These are phyloP conservation scores for Boletus pseudo-olivaceus DNA, from an alignment of 768 basidiomycete species.

Conservation along the genomic window DNA sequence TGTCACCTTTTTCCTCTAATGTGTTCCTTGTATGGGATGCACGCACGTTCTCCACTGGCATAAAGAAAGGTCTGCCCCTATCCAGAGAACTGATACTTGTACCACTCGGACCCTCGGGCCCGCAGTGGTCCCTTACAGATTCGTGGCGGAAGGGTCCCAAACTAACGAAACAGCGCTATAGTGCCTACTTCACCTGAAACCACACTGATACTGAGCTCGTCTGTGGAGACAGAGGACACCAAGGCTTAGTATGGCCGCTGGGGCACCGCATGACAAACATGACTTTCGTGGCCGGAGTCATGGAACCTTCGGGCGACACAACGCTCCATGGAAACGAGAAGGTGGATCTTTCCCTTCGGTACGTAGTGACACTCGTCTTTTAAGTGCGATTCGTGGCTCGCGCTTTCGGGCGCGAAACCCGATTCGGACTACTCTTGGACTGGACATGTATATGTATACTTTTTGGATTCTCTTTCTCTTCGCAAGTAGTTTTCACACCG, in stretches of 20 bases:
- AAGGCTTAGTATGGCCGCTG: not conserved
- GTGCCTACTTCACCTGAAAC: not conserved
- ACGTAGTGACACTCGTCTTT: slow-evolving; percentile 8
- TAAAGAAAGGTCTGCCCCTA: no score
- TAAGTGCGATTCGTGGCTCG: slow-evolving; percentile 24
- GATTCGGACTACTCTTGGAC: slow-evolving; percentile 26
- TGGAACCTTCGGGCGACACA: not conserved
- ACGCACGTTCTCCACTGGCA: no score
- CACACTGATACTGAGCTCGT: not conserved
- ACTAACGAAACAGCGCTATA: no score
- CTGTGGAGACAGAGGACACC: not conserved
- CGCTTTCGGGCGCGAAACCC: no score
- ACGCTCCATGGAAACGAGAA: slow-evolving; percentile 17
- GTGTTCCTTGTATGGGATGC: no score
- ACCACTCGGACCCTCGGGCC: no score
- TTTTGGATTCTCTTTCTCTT: slow-evolving; percentile 12
- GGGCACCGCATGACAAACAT: not conserved
- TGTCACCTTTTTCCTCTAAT: no score
- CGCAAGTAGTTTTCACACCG: no score
- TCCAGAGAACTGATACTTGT: no score
- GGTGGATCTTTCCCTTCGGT: not conserved
- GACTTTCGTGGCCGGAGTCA: not conserved
- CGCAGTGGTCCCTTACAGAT: no score
- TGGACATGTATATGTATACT: slow-evolving; percentile 17
- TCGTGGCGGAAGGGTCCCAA: no score